These are phyloP conservation scores for Russula lepida DNA, from an alignment of 768 basidiomycete species.

Conservation along the genomic window DNA sequence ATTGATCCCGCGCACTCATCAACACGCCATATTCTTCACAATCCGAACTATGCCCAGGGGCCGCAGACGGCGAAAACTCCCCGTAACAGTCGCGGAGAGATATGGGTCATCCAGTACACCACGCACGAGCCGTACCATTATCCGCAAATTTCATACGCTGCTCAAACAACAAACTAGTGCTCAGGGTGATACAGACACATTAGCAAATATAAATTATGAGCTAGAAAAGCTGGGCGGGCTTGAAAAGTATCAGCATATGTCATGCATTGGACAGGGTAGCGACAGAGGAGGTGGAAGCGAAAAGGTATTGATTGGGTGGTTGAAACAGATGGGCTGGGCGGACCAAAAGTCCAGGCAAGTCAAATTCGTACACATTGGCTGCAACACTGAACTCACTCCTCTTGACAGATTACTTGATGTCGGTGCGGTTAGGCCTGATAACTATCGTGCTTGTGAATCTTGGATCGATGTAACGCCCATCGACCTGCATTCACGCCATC, in stretches of 20 bases:
- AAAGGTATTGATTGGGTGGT: conserved; percentile 67
- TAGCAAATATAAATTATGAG: conserved; percentile 49
- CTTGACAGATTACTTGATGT: conserved; percentile 69
- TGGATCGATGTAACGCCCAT: conserved; percentile 76
- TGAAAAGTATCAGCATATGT: conserved; percentile 76
- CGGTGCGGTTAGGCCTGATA: conserved; percentile 79
- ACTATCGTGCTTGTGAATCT: conserved; percentile 52
- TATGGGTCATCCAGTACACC: conserved; percentile 41
- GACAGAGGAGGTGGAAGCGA: conserved; percentile 88
- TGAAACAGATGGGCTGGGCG: conserved; percentile 42
- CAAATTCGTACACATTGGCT: not conserved
- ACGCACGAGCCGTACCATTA: conserved; percentile 58
- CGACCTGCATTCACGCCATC: conserved; percentile 78
- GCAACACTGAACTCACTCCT: conserved; percentile 24
- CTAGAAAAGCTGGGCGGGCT: conserved; percentile 71
- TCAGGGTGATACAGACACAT: conserved; percentile 32
- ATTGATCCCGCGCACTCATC: not conserved
- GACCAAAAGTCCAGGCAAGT: conserved; percentile 28
- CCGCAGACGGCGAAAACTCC: conserved; percentile 38
- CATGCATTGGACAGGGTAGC: conserved; percentile 65
- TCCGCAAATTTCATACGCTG: conserved; percentile 73
- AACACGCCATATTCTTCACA: not conserved
- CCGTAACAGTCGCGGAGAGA: conserved; percentile 31
- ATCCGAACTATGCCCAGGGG: conserved; percentile 32
- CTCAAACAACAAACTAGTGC: conserved; percentile 61